phyloP scores from a whole-genome alignment of 2,329 filamentous ascomycete genomes.

The Nannizziopsis barbatae region DNA sequence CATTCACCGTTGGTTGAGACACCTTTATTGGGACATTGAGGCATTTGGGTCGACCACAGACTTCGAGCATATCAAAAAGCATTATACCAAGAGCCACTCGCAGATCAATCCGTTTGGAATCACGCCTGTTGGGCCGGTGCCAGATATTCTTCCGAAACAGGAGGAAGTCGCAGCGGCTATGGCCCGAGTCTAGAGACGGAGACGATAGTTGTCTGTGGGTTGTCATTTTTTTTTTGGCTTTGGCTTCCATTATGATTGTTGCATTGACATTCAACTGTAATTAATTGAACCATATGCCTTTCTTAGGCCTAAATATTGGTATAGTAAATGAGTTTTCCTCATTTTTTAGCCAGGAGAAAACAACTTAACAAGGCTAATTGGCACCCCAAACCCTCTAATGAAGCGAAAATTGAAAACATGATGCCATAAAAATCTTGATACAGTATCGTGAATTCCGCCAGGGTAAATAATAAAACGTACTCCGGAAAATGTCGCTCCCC shows the following conservation, averaged over 20 bases:
- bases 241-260: not conserved
- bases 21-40: conserved; percentile 70
- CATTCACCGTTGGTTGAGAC: conserved; percentile 69
- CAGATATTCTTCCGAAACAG: conserved; percentile 64
- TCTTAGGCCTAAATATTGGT: too few species aligned
- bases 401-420: too few species aligned
- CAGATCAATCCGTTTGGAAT: conserved; percentile 60
- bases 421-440: too few species aligned
- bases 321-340: too few species aligned
- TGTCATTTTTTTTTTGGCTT: not conserved
- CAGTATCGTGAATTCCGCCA: too few species aligned
- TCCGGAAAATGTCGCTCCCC: too few species aligned
- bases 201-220: not conserved
- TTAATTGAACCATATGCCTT: too few species aligned
- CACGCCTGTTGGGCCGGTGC: conserved; percentile 73
- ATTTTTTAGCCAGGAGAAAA: too few species aligned
- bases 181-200: not conserved
- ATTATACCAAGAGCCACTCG: conserved; percentile 55
- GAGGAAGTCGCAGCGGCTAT: conserved; percentile 54
- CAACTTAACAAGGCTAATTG: too few species aligned
- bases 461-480: too few species aligned
- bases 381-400: too few species aligned
- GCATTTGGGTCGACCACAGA: conserved; percentile 76
- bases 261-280: not conserved
- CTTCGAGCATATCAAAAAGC: conserved; percentile 89